phyloP scores from a whole-genome alignment of 306 rosid species.

The Nissolia schottii region DNA sequence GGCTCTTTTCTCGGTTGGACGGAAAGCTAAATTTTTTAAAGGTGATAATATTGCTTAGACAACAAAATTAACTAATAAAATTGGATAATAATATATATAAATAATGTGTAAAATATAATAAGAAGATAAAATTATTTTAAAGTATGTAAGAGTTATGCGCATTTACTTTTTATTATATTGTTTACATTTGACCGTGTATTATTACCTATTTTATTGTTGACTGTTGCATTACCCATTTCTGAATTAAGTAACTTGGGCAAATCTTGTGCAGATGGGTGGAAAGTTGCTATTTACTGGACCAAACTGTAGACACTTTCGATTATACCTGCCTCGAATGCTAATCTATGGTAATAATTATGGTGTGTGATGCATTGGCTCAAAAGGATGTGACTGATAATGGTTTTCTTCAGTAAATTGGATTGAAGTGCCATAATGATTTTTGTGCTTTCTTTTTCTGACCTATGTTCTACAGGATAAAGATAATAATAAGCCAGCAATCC shows the following conservation, averaged over 20 bases:
- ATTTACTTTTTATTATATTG: no score
- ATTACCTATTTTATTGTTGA: no score
- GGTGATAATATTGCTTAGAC: no score
- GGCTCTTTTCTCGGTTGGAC: constrained; percentile 32
- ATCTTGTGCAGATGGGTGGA: neutral
- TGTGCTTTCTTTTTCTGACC: neutral
- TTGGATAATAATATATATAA: no score
- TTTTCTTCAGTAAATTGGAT: constrained; percentile 5
- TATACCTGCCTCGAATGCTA: neutral
- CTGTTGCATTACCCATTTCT: no score
- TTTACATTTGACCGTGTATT: no score
- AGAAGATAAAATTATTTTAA: no score
- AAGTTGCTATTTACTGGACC: neutral
- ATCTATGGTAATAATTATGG: constrained; percentile 21
- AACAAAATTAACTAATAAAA: no score
- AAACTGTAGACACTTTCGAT: neutral
- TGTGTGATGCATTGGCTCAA: constrained; percentile 28
- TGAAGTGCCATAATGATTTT: neutral
- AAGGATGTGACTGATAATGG: constrained; percentile 33
- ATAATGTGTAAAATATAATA: no score
- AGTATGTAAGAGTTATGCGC: no score
- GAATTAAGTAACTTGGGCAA: neutral
- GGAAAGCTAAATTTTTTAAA: constrained; percentile 30
- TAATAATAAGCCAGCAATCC: neutral
- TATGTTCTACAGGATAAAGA: neutral